Evolutionary conservation across 1,284 basidiomycete genomes (phyloP), one percentile per base, ranked within the genome.

Genomic region (Trichosporon coremiiforme): DNA sequence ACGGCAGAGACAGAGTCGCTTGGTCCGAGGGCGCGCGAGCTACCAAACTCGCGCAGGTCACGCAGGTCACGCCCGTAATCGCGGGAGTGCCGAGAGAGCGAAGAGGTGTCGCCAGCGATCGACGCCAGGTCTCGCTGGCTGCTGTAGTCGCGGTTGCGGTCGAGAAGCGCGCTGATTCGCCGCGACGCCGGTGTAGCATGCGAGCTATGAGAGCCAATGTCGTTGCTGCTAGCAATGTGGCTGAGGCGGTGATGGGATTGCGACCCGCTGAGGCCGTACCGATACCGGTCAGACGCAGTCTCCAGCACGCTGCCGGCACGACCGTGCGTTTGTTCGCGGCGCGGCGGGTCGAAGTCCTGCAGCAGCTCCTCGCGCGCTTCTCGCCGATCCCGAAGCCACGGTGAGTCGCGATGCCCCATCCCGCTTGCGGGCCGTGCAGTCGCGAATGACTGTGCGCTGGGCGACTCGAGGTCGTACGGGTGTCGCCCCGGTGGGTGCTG

Each of bases 91-190:
- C 68, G 68, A n/a, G 57, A 29, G 45, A 55, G 15, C 31, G 17
- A 35, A 20, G 50, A 25, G 6, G 29, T 62, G 57, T 62, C 57
- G 13, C 57, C 57, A 3, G 57, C 57, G 57, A 62, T 62, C 15
- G 57, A 62, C 17, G 57, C 57, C 5, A 62, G 29, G 31, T 62
- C 57, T 31, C 57, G 29, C 9, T 62, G 57, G 17, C 57, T 62
- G 57, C 57, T 64, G 65, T 53, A 69, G 38, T 66, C 68, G 38
- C 68, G 53, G 65, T 69, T 66, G 55, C 53, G 22, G 67, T 38
- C 17, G 38, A 55, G 35, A 69, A 93, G 92, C 96, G 76, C 95
- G 96, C 17, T 88, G 20, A 73, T 47, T 53, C 71, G 35, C 7
- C 64, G 64, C 8, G 67, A 60, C 38, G 41, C 29, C 7, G 50